phyloP scores from a whole-genome alignment of 192 early-diverging fungal species.

The Allomyces javanicus region DNA sequence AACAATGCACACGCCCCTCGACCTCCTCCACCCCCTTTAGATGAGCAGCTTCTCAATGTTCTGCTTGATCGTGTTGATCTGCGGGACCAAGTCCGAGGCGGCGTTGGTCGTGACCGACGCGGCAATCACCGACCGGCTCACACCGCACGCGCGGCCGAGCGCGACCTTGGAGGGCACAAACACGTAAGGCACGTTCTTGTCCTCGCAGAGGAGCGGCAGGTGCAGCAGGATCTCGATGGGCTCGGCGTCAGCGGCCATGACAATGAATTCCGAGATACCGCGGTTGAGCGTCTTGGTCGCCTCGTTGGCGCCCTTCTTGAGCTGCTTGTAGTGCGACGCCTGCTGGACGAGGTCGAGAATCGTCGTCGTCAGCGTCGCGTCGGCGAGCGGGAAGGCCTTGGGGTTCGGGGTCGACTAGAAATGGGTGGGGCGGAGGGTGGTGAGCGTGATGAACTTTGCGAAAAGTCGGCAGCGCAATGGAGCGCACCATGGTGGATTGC shows the following conservation, averaged over 20 bases:
- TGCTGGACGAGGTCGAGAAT: slow-evolving; percentile 97
- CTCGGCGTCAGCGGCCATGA: slow-evolving; percentile 96
- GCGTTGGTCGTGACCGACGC: slow-evolving; percentile 93
- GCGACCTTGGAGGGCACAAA: slow-evolving; percentile 94
- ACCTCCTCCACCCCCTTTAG: slow-evolving; percentile 16
- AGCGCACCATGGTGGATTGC: too few relatives aligned
- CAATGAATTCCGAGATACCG: slow-evolving; percentile 94
- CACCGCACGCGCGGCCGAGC: slow-evolving; percentile 92
- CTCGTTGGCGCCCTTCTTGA: slow-evolving; percentile 99
- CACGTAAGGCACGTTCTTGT: slow-evolving; percentile 99
- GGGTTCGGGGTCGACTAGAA: slow-evolving; percentile 16
- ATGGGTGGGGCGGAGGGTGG: too few relatives aligned
- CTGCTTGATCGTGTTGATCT: slow-evolving; percentile 74
- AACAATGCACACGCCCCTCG: not conserved
- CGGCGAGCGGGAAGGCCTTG: slow-evolving; percentile 80
- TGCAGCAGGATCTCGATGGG: slow-evolving; percentile 95
- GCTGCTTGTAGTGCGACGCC: slow-evolving; percentile 98
- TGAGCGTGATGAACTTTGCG: too few relatives aligned
- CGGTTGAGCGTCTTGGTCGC: slow-evolving; percentile 98
- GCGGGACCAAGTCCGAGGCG: slow-evolving; percentile 79
- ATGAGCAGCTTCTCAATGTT: slow-evolving; percentile 89
- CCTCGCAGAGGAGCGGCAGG: slow-evolving; percentile 93
- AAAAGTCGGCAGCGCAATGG: too few relatives aligned
- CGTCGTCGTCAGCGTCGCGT: slow-evolving; percentile 67
- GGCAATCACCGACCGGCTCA: slow-evolving; percentile 82